Conservation (phyloP, 78 protist genomes). For the Acrasis kona region DNA sequence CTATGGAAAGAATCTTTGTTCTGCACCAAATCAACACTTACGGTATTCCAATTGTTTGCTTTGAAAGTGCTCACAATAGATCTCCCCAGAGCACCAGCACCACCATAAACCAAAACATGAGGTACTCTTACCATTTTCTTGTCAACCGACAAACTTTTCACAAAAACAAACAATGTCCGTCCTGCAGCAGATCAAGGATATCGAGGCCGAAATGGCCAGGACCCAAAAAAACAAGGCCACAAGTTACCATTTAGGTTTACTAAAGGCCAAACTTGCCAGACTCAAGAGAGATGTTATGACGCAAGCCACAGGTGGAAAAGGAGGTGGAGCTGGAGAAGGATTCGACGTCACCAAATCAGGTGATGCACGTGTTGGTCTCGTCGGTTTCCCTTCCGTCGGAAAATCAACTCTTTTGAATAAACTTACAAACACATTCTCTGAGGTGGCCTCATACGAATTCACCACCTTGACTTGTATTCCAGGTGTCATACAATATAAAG, state of each 20-base stretch:
- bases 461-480: conserved; percentile 99
- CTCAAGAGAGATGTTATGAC: conserved; percentile 49
- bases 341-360: conserved; percentile 75
- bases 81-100: conserved; percentile 49
- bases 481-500: conserved; percentile 82
- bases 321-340: conserved; percentile 35
- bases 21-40: conserved; percentile 21
- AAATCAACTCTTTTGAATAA: conserved; percentile 91
- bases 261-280: conserved; percentile 90
- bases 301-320: neutral
- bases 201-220: conserved; percentile 84
- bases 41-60: neutral
- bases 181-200: conserved; percentile 67
- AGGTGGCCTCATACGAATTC: conserved; percentile 95
- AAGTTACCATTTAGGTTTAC: conserved; percentile 62
- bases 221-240: conserved; percentile 99
- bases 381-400: conserved; percentile 99
- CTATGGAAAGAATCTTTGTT: conserved; percentile 3
- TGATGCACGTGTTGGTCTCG: conserved; percentile 61
- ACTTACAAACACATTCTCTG: conserved; percentile 73
- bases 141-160: neutral
- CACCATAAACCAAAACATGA: conserved; percentile 28
- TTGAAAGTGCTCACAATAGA: conserved; percentile 2
- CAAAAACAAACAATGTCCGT: conserved; percentile 31
- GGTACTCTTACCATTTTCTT: neutral